phyloP scores from a whole-genome alignment of 805 yeast species.

The Zygosaccharomyces siamensis region DNA sequence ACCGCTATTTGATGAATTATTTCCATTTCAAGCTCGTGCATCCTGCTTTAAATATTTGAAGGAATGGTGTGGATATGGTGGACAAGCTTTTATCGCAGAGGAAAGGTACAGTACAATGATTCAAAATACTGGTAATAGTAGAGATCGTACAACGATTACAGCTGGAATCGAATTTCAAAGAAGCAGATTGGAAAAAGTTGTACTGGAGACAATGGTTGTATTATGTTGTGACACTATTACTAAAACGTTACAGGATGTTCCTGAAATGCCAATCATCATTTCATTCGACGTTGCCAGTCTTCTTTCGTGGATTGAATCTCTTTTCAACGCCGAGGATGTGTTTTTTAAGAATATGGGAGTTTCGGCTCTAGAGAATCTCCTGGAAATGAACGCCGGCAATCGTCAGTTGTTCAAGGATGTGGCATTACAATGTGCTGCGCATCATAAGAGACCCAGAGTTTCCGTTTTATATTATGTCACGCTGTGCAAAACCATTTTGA shows the following conservation, averaged over 20 bases:
- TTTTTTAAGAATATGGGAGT: constrained; percentile 59
- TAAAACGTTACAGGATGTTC: constrained; percentile 34
- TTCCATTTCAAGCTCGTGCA: constrained; percentile 83
- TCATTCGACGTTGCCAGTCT: constrained; percentile 69
- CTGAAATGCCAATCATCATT: constrained; percentile 40
- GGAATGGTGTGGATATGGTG: constrained; percentile 95
- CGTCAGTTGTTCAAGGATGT: constrained; percentile 52
- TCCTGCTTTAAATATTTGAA: constrained; percentile 77
- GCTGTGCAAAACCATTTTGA: constrained; percentile 59
- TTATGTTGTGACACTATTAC: constrained; percentile 72
- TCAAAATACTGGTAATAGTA: constrained; percentile 36
- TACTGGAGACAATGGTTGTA: constrained; percentile 80
- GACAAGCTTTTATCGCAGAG: constrained; percentile 51
- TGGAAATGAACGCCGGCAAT: constrained; percentile 54
- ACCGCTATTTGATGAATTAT: constrained; percentile 45
- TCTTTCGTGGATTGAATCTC: constrained; percentile 74
- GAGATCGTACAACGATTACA: constrained; percentile 54
- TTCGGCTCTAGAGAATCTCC: constrained; percentile 62
- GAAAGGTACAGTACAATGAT: constrained; percentile 62
- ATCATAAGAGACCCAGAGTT: constrained; percentile 45
- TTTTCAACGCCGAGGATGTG: constrained; percentile 57
- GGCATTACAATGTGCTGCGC: constrained; percentile 64
- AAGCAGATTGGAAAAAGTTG: constrained; percentile 60
- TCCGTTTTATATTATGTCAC: constrained; percentile 67
- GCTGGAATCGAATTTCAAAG: constrained; percentile 71